Evolutionary conservation across 2,329 filamentous ascomycete genomes (phyloP).

Genomic region (Nannizziopsis barbatae): DNA sequence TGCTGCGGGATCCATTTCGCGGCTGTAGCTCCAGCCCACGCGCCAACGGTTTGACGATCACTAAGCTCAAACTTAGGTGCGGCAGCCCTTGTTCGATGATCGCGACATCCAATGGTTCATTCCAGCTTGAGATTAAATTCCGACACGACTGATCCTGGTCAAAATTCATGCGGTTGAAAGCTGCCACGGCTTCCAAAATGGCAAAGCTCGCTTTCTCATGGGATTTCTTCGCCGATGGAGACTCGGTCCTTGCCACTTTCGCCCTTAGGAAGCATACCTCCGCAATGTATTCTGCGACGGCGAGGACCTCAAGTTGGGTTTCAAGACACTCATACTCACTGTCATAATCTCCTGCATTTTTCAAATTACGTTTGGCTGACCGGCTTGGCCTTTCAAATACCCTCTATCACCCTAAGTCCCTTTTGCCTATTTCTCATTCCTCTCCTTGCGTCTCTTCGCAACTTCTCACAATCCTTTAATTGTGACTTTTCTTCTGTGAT

Average conservation of each 20-base stretch:
- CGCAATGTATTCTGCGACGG: conserved; percentile 11
- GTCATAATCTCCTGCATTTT: not conserved
- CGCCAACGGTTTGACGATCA: conserved; percentile 7
- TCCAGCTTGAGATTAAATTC: not conserved
- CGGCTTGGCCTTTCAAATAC: conserved; percentile 10
- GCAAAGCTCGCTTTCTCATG: not conserved
- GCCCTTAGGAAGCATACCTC: conserved; percentile 1
- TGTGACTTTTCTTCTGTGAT: conserved; percentile 5
- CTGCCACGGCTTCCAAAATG: not conserved
- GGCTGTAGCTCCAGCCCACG: conserved; percentile 1
- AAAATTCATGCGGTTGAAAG: not conserved
- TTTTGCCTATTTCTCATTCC: conserved; percentile 3
- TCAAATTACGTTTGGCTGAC: conserved; percentile 2
- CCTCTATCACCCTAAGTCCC: conserved; percentile 4
- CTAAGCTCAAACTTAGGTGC: conserved; percentile 10
- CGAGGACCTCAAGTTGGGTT: conserved; percentile 9
- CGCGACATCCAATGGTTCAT: conserved; percentile 10
- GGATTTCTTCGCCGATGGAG: not conserved
- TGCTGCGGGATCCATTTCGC: not conserved
- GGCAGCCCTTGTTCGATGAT: conserved; percentile 9
- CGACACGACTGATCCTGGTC: not conserved
- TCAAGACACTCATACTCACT: not conserved
- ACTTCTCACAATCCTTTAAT: conserved; percentile 6
- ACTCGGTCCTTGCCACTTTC: conserved; percentile 1
- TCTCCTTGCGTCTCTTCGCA: not conserved